Conservation (phyloP, 1,284 basidiomycete species). For the Austroboletus novae-zelandiae region DNA sequence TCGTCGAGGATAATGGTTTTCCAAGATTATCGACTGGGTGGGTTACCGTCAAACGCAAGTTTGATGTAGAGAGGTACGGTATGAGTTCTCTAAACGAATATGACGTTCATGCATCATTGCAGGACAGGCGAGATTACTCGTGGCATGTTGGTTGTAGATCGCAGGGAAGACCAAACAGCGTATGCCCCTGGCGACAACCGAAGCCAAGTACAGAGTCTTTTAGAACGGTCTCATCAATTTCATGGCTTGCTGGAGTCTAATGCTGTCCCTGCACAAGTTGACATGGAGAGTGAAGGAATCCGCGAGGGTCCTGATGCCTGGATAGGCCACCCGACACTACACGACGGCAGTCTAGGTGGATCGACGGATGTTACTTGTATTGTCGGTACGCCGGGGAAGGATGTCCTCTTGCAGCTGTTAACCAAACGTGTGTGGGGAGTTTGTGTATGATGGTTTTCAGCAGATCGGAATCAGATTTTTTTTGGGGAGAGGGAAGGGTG, state of each 20-base stretch:
- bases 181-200: slow-evolving; percentile 64
- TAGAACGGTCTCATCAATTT: slow-evolving; percentile 38
- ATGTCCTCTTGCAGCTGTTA: slow-evolving; percentile 46
- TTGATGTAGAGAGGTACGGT: slow-evolving; percentile 66
- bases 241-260: slow-evolving; percentile 47
- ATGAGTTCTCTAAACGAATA: background rate
- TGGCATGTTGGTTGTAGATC: slow-evolving; percentile 74
- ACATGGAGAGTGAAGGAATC: slow-evolving; percentile 39
- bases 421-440: slow-evolving; percentile 57
- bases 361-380: slow-evolving; percentile 52
- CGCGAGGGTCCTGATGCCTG: slow-evolving; percentile 21
- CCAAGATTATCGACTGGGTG: slow-evolving; percentile 47
- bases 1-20: slow-evolving; percentile 20
- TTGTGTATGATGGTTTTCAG: background rate
- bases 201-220: slow-evolving; percentile 54
- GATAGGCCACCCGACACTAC: slow-evolving; percentile 14
- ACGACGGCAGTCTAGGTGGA: slow-evolving; percentile 20
- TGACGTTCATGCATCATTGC: background rate
- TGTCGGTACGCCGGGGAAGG: slow-evolving; percentile 55
- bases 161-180: slow-evolving; percentile 55
- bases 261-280: slow-evolving; percentile 52
- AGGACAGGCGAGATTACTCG: slow-evolving; percentile 58
- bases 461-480: no score
- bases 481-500: no score
- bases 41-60: slow-evolving; percentile 49